Conservation (phyloP, 2,329 filamentous ascomycete genomes). For the Aspergillus japonicus region DNA sequence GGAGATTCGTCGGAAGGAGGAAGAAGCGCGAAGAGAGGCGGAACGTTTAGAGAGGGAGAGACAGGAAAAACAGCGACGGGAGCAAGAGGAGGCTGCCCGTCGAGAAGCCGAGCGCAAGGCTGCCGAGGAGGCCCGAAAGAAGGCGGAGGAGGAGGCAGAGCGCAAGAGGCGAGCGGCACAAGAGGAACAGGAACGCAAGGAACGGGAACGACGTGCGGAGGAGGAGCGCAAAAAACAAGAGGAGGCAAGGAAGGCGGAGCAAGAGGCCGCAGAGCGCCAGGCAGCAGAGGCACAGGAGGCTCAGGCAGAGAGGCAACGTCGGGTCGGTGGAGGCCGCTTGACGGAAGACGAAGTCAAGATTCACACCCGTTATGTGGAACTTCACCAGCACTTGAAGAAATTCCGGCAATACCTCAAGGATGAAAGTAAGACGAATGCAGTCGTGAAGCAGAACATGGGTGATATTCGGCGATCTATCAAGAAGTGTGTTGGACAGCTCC, state of each 20-base stretch:
- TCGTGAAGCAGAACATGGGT: constrained; percentile 65
- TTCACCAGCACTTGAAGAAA: constrained; percentile 68
- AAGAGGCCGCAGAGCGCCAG: constrained; percentile 29
- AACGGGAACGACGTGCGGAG: constrained; percentile 32
- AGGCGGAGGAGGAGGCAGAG: constrained; percentile 36
- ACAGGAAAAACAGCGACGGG: constrained; percentile 31
- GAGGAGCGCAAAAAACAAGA: constrained; percentile 36
- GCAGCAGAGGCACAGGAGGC: constrained; percentile 28
- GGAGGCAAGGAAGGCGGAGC: constrained; percentile 28
- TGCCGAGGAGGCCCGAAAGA: constrained; percentile 39
- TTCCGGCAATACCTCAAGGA: constrained; percentile 55
- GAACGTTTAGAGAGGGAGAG: constrained; percentile 36
- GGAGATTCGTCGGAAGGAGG: constrained; percentile 36
- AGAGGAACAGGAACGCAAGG: constrained; percentile 34
- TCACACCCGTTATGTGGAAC: constrained; percentile 51
- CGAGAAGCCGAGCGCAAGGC: constrained; percentile 44
- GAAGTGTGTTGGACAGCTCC: constrained; percentile 69
- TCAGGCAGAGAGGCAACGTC: constrained; percentile 29
- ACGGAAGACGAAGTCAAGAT: constrained; percentile 41
- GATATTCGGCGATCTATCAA: constrained; percentile 70
- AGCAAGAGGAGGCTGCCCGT: constrained; percentile 40
- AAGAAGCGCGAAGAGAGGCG: constrained; percentile 35
- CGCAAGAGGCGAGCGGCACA: constrained; percentile 39
- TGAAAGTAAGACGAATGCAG: constrained; percentile 56
- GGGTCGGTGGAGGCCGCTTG: constrained; percentile 28